phyloP scores from a whole-genome alignment of 768 basidiomycete species.

The Porpolomopsis calyptriformis region DNA sequence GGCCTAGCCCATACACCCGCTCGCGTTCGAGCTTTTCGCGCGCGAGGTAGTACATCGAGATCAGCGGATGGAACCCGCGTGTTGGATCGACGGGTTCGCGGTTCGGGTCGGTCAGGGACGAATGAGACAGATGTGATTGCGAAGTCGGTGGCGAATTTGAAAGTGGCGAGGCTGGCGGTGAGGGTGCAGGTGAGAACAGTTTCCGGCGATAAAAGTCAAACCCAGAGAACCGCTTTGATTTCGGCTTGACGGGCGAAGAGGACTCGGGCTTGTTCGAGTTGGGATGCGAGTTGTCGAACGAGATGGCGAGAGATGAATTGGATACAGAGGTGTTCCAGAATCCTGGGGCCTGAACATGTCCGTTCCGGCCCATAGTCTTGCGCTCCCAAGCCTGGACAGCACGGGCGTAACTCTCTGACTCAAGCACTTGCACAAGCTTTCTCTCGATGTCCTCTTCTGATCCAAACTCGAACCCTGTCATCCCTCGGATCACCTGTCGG shows the following conservation, averaged over 20 bases:
- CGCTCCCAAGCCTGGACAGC: constrained; percentile 74
- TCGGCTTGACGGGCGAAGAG: constrained; percentile 38
- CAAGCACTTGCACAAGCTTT: constrained; percentile 60
- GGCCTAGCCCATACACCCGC: constrained; percentile 83
- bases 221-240: constrained; percentile 81
- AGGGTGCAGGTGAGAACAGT: constrained; percentile 58
- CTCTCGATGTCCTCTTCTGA: constrained; percentile 76
- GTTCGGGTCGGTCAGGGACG: constrained; percentile 33
- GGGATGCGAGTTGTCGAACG: constrained; percentile 35
- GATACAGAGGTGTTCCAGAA: constrained; percentile 52
- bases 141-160: constrained; percentile 51
- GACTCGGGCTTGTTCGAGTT: constrained; percentile 32
- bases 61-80: constrained; percentile 84
- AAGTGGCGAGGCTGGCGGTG: constrained; percentile 31
- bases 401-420: constrained; percentile 65
- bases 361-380: constrained; percentile 35
- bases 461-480: constrained; percentile 97
- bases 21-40: constrained; percentile 95
- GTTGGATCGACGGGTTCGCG: constrained; percentile 71
- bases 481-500: constrained; percentile 71
- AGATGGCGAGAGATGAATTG: constrained; percentile 60
- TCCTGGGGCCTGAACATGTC: constrained; percentile 27
- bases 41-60: constrained; percentile 94
- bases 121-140: constrained; percentile 42
- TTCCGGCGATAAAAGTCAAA: constrained; percentile 93